phyloP scores from a whole-genome alignment of 179 eudicot species.

The Beta lomatogona region DNA sequence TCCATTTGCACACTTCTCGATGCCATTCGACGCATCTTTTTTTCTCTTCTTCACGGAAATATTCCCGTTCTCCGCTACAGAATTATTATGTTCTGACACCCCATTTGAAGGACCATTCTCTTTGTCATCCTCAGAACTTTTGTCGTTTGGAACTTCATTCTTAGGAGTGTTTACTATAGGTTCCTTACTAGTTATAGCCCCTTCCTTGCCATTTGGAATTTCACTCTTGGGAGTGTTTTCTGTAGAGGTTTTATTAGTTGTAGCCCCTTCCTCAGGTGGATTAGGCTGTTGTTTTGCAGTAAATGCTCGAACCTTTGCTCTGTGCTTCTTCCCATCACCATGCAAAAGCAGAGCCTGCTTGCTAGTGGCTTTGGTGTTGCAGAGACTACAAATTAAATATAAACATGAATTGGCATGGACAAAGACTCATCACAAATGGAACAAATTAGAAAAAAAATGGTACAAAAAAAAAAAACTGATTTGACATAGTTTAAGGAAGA shows the following conservation, averaged over 20 bases:
- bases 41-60: conserved; percentile 54
- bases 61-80: conserved; percentile 38
- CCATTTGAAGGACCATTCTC: conserved; percentile 34
- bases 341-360: conserved; percentile 81
- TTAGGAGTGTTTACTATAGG: conserved; percentile 35
- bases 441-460: background rate
- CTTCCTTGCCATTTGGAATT: conserved; percentile 33
- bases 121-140: conserved; percentile 28
- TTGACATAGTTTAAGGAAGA: background rate
- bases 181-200: conserved; percentile 31
- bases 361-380: conserved; percentile 85
- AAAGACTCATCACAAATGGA: background rate
- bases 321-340: conserved; percentile 92
- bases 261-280: conserved; percentile 44
- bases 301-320: conserved; percentile 83
- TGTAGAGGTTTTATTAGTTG: conserved; percentile 25
- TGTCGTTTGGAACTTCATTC: conserved; percentile 30
- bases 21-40: conserved; percentile 36
- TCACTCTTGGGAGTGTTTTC: conserved; percentile 40
- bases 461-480: background rate
- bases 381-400: conserved; percentile 48
- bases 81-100: conserved; percentile 26
- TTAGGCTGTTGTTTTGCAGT: conserved; percentile 62
- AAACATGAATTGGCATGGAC: background rate
- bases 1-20: conserved; percentile 30